Evolutionary conservation across 108 stramenopile species (phyloP).

Genomic region (Skeletonema menzelii): DNA sequence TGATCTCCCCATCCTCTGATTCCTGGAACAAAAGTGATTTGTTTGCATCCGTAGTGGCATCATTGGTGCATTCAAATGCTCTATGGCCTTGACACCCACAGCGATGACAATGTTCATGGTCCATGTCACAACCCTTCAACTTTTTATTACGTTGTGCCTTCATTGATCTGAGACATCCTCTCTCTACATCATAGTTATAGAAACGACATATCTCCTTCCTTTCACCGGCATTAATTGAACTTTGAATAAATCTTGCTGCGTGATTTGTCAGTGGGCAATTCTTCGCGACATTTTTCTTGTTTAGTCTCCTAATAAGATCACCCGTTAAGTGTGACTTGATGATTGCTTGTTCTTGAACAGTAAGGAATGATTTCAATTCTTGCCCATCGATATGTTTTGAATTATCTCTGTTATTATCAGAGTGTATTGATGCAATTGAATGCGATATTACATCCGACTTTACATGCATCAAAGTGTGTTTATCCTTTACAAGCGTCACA

Average conservation of each 20-base stretch:
- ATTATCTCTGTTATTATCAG: neutral
- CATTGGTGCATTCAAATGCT: slow-evolving; percentile 25
- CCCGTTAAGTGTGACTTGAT: neutral
- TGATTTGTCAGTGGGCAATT: slow-evolving; percentile 25
- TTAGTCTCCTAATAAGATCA: slow-evolving; percentile 18
- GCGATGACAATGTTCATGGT: slow-evolving; percentile 28
- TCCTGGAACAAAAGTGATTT: slow-evolving; percentile 12
- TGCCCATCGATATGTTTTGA: neutral
- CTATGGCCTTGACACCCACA: slow-evolving; percentile 25
- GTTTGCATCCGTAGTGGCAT: neutral
- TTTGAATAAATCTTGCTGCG: slow-evolving; percentile 27
- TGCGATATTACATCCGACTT: neutral
- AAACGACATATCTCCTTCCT: slow-evolving; percentile 37
- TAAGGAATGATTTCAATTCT: neutral
- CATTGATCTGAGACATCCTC: slow-evolving; percentile 31
- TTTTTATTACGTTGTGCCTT: slow-evolving; percentile 4
- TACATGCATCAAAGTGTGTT: slow-evolving; percentile 4
- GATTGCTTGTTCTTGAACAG: neutral
- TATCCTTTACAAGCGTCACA: neutral
- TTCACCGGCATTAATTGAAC: neutral
- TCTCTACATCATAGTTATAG: slow-evolving; percentile 36
- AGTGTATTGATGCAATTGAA: neutral
- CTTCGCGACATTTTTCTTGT: slow-evolving; percentile 11
- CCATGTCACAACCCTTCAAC: slow-evolving; percentile 26
- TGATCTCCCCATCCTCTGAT: slow-evolving; percentile 1